Conservation (phyloP, 1,284 basidiomycete species). For the Cutaneotrichosporon arboriforme region DNA sequence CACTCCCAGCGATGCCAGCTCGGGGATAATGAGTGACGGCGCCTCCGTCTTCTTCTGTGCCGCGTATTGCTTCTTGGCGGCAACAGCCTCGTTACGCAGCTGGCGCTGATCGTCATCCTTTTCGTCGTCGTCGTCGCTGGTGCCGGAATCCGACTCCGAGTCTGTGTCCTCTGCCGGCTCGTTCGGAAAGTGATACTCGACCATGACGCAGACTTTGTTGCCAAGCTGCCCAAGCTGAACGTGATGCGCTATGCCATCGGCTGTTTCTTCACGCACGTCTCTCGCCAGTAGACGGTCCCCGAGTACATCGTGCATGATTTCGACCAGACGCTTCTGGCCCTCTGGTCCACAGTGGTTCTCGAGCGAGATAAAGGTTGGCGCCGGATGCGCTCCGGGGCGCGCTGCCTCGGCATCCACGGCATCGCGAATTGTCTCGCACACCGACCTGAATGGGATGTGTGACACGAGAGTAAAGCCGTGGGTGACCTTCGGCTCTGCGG, state of each 20-base stretch:
- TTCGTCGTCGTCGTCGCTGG: slow-evolving; percentile 3
- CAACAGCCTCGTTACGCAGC: neutral
- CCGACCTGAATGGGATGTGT: slow-evolving; percentile 13
- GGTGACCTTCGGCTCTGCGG: slow-evolving; percentile 18
- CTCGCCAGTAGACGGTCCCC: slow-evolving; percentile 7
- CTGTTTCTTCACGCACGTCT: neutral
- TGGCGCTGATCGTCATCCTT: neutral
- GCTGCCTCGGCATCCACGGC: slow-evolving; percentile 1
- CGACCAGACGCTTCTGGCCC: slow-evolving; percentile 17
- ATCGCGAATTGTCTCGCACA: slow-evolving; percentile 18
- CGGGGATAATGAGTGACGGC: slow-evolving; percentile 10
- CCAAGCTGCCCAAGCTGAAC: slow-evolving; percentile 10
- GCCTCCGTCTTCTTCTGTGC: slow-evolving; percentile 4
- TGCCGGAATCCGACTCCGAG: neutral
- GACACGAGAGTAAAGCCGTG: slow-evolving; percentile 20
- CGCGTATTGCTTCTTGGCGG: neutral
- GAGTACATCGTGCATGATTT: slow-evolving; percentile 15
- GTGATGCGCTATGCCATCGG: neutral
- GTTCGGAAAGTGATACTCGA: slow-evolving; percentile 15
- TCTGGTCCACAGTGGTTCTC: slow-evolving; percentile 17
- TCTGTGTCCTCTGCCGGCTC: slow-evolving; percentile 1
- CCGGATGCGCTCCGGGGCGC: too few species aligned
- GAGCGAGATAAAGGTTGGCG: slow-evolving; percentile 13
- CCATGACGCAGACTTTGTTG: slow-evolving; percentile 16
- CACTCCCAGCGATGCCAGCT: slow-evolving; percentile 12